Conservation (phyloP, 2,329 filamentous ascomycete species). For the Beauveria rudraprayagi region DNA sequence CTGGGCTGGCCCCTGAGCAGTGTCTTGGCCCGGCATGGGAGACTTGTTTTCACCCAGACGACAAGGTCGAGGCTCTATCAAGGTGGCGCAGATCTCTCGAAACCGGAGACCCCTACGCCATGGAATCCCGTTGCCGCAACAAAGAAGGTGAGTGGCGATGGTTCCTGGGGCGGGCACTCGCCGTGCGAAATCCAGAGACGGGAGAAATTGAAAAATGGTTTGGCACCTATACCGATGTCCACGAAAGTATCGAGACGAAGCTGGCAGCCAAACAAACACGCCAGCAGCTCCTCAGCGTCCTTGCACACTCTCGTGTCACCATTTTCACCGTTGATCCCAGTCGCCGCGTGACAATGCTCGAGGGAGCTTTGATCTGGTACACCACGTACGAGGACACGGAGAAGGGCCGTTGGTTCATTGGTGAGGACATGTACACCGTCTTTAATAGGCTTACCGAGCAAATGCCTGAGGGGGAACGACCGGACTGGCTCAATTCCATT, state of each 20-base stretch:
- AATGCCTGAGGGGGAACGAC: conserved; percentile 34
- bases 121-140: conserved; percentile 62
- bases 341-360: conserved; percentile 57
- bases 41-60: conserved; percentile 61
- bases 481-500: conserved; percentile 49
- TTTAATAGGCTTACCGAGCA: conserved; percentile 44
- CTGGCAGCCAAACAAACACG: conserved; percentile 56
- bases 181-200: conserved; percentile 55
- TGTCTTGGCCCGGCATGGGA: conserved; percentile 57
- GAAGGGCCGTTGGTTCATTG: conserved; percentile 44
- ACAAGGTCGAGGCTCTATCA: conserved; percentile 46
- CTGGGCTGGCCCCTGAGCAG: conserved; percentile 54
- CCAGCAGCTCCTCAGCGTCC: conserved; percentile 65
- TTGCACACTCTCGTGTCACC: conserved; percentile 67
- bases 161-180: conserved; percentile 68
- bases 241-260: conserved; percentile 63
- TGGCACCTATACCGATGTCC: conserved; percentile 72
- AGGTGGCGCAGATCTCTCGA: conserved; percentile 55
- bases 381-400: conserved; percentile 30
- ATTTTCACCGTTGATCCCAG: conserved; percentile 64
- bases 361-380: conserved; percentile 56
- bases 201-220: conserved; percentile 72
- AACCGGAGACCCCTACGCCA: conserved; percentile 61
- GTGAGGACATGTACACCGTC: conserved; percentile 56
- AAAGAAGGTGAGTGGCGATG: conserved; percentile 66